Evolutionary conservation across 352 stramenopile species (phyloP).

Genomic region (Globisporangium mamillatum): DNA sequence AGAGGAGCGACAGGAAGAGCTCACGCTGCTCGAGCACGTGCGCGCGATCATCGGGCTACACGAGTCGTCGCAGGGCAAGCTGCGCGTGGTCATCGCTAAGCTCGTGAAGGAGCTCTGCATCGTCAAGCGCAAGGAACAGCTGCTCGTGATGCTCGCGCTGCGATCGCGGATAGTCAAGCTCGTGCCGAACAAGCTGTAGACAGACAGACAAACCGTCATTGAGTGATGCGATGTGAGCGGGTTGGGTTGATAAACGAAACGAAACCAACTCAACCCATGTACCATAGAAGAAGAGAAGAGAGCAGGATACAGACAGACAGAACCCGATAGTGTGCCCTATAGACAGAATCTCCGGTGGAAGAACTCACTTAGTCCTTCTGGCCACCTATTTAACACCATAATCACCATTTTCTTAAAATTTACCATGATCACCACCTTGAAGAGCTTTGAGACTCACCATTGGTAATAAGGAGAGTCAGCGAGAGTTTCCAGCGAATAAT

Average conservation of each 20-base stretch:
- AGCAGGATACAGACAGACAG: neutral
- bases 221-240: neutral
- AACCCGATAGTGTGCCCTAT: neutral
- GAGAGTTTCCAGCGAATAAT: neutral
- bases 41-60: conserved; percentile 47
- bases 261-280: neutral
- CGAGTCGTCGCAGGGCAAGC: conserved; percentile 30
- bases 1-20: conserved; percentile 61
- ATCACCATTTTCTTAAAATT: neutral
- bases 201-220: neutral
- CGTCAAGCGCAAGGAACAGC: conserved; percentile 47
- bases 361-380: neutral
- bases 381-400: neutral
- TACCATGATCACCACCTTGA: neutral
- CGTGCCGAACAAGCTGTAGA: conserved; percentile 38
- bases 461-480: neutral
- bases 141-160: conserved; percentile 48
- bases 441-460: neutral
- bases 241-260: neutral
- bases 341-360: neutral
- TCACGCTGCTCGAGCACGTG: conserved; percentile 54
- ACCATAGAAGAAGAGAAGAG: conserved; percentile 1
- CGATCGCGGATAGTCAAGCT: conserved; percentile 54
- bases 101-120: conserved; percentile 40
- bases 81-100: conserved; percentile 39